Conservation (phyloP, 164 flowering plant species). For the Paratinospora sagittata region DNA sequence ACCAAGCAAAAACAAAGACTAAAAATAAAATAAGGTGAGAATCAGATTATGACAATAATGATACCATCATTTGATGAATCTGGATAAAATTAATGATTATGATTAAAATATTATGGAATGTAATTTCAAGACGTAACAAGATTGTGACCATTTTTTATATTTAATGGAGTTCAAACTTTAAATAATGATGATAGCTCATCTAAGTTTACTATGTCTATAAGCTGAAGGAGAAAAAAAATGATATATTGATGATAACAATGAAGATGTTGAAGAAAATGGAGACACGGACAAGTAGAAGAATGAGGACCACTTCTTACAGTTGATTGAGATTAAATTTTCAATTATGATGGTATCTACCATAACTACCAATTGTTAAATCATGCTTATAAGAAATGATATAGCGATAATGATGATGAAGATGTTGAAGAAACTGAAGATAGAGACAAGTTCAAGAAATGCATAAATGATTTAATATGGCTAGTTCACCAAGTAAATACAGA, state of each 20-base stretch:
- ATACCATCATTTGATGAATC: too few relatives aligned
- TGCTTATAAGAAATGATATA: neutral
- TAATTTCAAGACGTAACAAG: neutral
- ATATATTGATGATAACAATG: neutral
- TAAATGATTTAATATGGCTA: neutral
- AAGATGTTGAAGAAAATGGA: neutral
- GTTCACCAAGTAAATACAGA: neutral
- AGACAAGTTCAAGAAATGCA: neutral
- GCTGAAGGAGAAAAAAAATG: neutral
- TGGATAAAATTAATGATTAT: neutral
- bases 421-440: neutral
- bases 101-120: neutral
- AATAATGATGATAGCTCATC: neutral
- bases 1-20: neutral
- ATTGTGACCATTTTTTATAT: neutral
- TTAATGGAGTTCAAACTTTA: neutral
- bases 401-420: neutral
- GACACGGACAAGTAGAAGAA: neutral
- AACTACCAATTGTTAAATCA: neutral
- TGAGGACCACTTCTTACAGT: neutral
- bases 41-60: too few relatives aligned
- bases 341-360: neutral
- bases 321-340: neutral
- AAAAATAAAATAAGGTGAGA: neutral
- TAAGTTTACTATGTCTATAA: neutral